Evolutionary conservation across 768 basidiomycete genomes (phyloP), one percentile per base, ranked within the genome.

Genomic region (Naganishia kalamii): DNA sequence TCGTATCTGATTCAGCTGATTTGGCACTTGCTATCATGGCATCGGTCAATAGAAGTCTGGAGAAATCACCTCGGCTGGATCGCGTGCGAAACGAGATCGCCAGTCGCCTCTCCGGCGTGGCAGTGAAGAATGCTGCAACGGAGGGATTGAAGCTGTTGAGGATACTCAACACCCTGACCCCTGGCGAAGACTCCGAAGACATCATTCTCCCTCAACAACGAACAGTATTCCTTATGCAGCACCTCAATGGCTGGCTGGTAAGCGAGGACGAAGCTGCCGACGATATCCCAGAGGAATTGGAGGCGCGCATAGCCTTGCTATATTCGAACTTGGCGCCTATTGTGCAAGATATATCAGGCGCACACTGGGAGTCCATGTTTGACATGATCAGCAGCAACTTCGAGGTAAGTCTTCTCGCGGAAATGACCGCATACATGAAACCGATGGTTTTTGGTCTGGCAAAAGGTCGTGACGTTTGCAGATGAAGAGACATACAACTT

Each of bases 311-410:
- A 81, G 85, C 88, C 7, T 76, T 85, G 66, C 75, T 96, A 3
- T 89, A 90, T 73, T 78, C 82, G 47, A 82, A 87, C 63, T 81
- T 97, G 1, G 89, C 86, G 1, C 92, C 93, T 2, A 87, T 97
- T 61, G 78, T 98, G 65, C 92, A 97, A 77, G 88, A 85, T 72
- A 82, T 94, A 1, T 81, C 85, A 15, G 96, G 94, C 0, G 80
- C 83, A 0, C 96, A 98, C 77, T 99, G 96, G 96, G 88, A 90
- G 52, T 84, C 92, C 35, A 85, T 92, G 4, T 93, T 90, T 75
- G 92, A 97, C 73, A 77, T 97, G 17, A 73, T 94, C 13, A 92
- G 94, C 76, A 88, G 82, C 65, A 90, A 89, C 71, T 81, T 98
- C 2, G 93, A 97, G 84, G 91, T 91, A 63, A 47, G 83, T 71